phyloP scores from a whole-genome alignment of 2,329 filamentous ascomycete genomes.

The Remersonia thermophila region DNA sequence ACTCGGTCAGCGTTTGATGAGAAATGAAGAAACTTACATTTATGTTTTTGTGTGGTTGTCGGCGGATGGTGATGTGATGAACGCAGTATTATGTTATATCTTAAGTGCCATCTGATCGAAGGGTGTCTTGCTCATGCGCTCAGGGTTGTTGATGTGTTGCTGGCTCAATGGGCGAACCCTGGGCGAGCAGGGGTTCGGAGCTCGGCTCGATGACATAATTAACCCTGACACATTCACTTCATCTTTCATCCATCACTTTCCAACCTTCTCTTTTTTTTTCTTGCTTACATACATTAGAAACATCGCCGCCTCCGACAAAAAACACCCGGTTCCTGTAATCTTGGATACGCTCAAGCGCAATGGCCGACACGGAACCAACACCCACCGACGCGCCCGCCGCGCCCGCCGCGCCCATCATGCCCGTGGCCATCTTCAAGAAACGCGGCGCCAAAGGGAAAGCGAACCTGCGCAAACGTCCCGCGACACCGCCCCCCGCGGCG shows the following conservation, averaged over 20 bases:
- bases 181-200: too few relatives aligned
- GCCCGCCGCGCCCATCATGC: conserved; percentile 21
- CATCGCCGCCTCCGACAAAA: too few relatives aligned
- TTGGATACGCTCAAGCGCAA: conserved; percentile 1
- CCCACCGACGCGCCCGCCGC: conserved; percentile 2
- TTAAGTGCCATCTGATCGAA: too few relatives aligned
- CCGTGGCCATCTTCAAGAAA: conserved; percentile 72
- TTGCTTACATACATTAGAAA: background rate
- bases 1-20: conserved; percentile 8
- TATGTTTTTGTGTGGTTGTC: background rate
- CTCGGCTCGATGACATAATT: conserved; percentile 1
- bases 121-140: too few relatives aligned
- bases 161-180: too few relatives aligned
- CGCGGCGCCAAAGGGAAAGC: conserved; percentile 63
- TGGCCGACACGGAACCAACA: conserved; percentile 11
- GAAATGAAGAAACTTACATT: conserved; percentile 12
- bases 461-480: conserved; percentile 68
- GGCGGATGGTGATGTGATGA: background rate
- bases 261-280: background rate
- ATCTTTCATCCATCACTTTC: too few relatives aligned
- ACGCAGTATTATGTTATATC: too few relatives aligned
- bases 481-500: conserved; percentile 57
- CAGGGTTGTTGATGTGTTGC: too few relatives aligned
- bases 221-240: too few relatives aligned
- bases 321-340: too few relatives aligned